Evolutionary conservation across 2,329 filamentous ascomycete genomes (phyloP), one percentile per base, ranked within the genome.

Genomic region (Bisporella sp.): DNA sequence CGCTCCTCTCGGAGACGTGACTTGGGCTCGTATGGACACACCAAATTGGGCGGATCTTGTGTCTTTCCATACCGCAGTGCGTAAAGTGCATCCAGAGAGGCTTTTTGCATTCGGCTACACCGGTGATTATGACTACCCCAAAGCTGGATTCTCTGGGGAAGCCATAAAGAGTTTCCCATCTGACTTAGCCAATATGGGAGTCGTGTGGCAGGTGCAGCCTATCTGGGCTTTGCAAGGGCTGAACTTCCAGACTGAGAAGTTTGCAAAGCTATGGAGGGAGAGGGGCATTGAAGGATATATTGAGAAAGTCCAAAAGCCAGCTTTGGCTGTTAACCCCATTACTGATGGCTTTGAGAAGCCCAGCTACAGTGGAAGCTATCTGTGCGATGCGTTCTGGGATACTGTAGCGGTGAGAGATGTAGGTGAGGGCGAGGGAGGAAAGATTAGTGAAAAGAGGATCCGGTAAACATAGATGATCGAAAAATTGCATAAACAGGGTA

Each of bases 151-250:
- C 57, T 58, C 58, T 6, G 46, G 56, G 1, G 62, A 65, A 28
- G 57, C 66, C 28, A 52, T 69, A 11, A 61, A 65, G 49, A 62
- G 58, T 0, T 57, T 70, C 7, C 63, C 58, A 29, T 53, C 54
- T 30, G 66, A 69, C 45, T 45, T 70, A 48, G 66, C 68, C 49
- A 66, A 68, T 55, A 58, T 68, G 53, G 64, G 67, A 6, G 57
- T 71, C 5, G 65, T 66, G 4, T 71, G 68, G 69, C 69, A 71
- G 50, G 66, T 71, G 1, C 68, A 71, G 62, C 69, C 68, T 1
- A 69, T 71, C 48, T 70, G 66, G 64, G 58, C 59, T 29, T 46
- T 69, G 9, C 63, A 66, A 41, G 69, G 69, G 0, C 51, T 69
- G 13, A 68, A 69, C 49, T 55, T 65, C 47, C 56, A 58, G 12